These are phyloP conservation scores for Synchytrium microbalum DNA, from an alignment of 371 early-diverging fungal species.

Conservation along the genomic window DNA sequence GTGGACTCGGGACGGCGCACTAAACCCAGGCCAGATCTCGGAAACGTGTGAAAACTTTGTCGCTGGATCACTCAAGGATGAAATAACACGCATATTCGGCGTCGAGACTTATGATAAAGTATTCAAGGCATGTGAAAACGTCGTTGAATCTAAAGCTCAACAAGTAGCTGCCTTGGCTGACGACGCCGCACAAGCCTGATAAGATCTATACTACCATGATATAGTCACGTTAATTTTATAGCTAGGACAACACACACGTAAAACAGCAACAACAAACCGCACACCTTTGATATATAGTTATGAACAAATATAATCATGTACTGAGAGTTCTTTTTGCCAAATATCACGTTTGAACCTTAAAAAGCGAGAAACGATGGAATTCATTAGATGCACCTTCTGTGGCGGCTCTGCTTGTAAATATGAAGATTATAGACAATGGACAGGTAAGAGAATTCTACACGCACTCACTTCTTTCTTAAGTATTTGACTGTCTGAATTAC, in stretches of 20 bases:
- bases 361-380: no score
- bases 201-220: no score
- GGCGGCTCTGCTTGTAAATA: conserved; percentile 35
- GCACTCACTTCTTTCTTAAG: background rate
- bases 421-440: conserved; percentile 32
- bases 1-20: conserved; percentile 23
- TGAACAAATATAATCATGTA: no score
- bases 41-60: conserved; percentile 14
- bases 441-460: conserved; percentile 5
- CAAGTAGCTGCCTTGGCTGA: no score
- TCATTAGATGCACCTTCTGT: conserved; percentile 36
- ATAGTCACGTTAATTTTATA: no score
- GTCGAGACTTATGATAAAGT: background rate
- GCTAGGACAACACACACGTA: no score
- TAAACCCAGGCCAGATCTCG: conserved; percentile 19
- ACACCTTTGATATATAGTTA: no score
- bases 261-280: no score
- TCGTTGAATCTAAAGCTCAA: background rate
- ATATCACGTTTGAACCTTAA: no score
- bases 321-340: no score
- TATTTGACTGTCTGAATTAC: no score
- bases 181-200: no score
- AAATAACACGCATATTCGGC: conserved; percentile 24
- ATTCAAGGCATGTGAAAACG: background rate
- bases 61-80: conserved; percentile 14